Base-by-base conservation (phyloP, 2,329 filamentous ascomycete genomes). In the Penicillium sp. region DNA sequence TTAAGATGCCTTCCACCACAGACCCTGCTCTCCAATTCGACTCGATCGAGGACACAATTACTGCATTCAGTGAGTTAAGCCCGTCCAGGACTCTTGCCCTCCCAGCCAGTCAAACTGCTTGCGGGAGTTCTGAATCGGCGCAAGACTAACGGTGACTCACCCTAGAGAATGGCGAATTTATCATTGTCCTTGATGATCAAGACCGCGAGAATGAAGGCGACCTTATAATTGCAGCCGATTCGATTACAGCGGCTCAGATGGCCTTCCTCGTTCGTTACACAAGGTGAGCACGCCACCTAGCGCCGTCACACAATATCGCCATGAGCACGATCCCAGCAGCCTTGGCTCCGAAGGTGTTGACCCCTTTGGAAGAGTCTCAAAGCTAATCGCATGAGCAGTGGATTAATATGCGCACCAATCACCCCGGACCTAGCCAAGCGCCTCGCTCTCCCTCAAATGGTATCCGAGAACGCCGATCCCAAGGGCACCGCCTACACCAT, bases 181-280 rank as follows among this genome's bases (percentile, higher is more conserved):
- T 99, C 70, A 86, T 99, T 56, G 93, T 97, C 30, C 90, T 99
- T 67, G 94, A 99, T 79, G 89, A 90, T 62, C 86, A 91, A 59
- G 84, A 87, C 56, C 92, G 94, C 73, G 94, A 99, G 75, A 99
- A 99, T 74, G 94, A 99, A 82, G 94, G 92, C 73, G 94, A 99
- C 77, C 84, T 99, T 42, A 97, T 97, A 74, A 95, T 97, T 68
- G 90, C 94, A 61, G 93, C 91, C 56, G 80, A 91, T 61, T 83
- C 88, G 66, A 78, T 97, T 59, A 96, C 93, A 7, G 82, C 91
- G 20, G 83, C 89, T 60, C 93, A 97, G 76, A 95, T 96, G 86
- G 90, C 91, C 65, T 99, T 97, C 80, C 87, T 99, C 83, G 84
- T 99, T 73, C 90, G 91, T 66, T 85, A 96, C 79, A 89, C 89